A percentile compares a stretch with the other conserved stretches of the same genome.
Evolutionary conservation across 1,284 basidiomycete genomes (phyloP).

Genomic region (Ganoderma resinaceum): DNA sequence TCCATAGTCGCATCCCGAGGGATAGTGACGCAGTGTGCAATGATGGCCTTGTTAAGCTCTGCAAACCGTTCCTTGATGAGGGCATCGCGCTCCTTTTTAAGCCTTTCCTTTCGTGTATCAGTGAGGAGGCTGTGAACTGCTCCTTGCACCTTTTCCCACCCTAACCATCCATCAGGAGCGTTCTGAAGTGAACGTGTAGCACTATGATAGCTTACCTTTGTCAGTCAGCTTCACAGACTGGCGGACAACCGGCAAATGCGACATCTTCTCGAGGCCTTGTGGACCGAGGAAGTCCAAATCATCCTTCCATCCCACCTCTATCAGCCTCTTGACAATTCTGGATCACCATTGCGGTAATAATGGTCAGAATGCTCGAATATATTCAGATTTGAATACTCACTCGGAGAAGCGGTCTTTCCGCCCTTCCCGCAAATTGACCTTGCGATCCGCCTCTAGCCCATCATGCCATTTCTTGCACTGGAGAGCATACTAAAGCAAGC

Average conservation of each 20-base stretch:
- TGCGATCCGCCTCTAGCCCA: background rate
- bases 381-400: background rate
- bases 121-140: background rate
- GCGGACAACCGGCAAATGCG: constrained; percentile 5
- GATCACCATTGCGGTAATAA: background rate
- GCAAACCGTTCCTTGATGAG: background rate
- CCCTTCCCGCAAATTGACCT: background rate
- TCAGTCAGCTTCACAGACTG: constrained; percentile 9
- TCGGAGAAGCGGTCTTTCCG: background rate
- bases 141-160: background rate
- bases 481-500: constrained; percentile 15
- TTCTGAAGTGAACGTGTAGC: no score
- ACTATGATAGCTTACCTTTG: constrained; percentile 1
- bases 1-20: constrained; percentile 10
- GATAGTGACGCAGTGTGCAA: constrained; percentile 1
- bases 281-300: constrained; percentile 6
- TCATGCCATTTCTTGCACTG: constrained; percentile 20
- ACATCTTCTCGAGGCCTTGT: background rate
- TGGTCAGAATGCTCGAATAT: background rate
- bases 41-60: constrained; percentile 9
- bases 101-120: background rate
- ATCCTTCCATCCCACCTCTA: background rate
- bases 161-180: background rate
- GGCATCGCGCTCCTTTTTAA: background rate
- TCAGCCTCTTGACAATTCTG: constrained; percentile 4